Base-by-base conservation (phyloP, 2,329 filamentous ascomycete genomes). In the Exophiala mesophila region DNA sequence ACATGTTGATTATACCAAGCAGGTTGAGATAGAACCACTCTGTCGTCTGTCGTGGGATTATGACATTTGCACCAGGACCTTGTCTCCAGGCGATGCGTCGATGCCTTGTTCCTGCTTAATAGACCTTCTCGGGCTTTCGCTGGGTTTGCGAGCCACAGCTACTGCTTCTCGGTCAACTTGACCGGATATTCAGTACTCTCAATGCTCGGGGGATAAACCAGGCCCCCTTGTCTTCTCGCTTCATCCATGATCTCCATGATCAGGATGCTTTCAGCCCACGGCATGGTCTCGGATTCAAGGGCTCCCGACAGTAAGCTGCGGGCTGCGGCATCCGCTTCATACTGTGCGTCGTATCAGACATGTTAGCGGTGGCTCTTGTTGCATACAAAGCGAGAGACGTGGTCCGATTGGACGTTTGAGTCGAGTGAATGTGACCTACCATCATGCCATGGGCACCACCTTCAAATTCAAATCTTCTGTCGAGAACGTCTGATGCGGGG, bases 221-320 rank as follows among this genome's bases (percentile, higher is more conserved):
- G 64, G 2, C 74, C 77, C 37, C 75, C 74, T 64, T 83, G 78
- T 59, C 67, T 73, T 56, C 82, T 70, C n/a, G 79, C 77, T 63
- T 82, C 76, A 67, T 85, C 82, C 81, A 85, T 85, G 3, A 76
- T 71, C 60, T 89, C 82, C 88, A 95, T 94, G 51, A 95, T 87
- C 35, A 81, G 74, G 38, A 94, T 72, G 58, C 84, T 90, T 73
- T 95, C 88, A 31, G 77, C 73, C 72, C 79, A 78, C n/a, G 87
- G 88, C 70, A 94, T 82, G 57, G 82, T 75, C 65, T 80, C 80
- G 19, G 87, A 86, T 59, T 92, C 87, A 30, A 83, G 72, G 45
- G 94, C 60, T 53, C 83, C 86, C 32, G 80, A 73, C 9, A 49
- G 19, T 17, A 45, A 44, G 17, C 39, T 42, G 24, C 41, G 37